Evolutionary conservation across 805 yeast genomes (phyloP), one percentile per base, ranked within the genome.

Genomic region (Millerozyma acaciae): DNA sequence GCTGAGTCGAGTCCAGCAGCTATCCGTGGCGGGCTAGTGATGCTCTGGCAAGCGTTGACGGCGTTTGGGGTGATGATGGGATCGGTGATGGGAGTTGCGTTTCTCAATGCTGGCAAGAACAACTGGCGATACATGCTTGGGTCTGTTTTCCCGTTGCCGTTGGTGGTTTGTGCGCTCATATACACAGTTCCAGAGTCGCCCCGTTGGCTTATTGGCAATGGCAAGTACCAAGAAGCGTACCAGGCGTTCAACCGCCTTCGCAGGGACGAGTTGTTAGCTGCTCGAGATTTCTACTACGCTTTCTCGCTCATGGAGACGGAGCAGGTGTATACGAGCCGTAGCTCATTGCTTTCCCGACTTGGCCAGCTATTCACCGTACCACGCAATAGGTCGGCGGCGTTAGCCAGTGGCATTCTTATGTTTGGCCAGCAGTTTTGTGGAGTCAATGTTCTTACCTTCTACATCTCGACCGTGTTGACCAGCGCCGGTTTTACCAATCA

Each of bases 161-260:
- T 45, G 3, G 25, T 45, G 9, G 37, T 30, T 3, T 26, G 33
- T 28, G 37, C 35, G 3, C 20, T 47, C 15, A 44, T 50, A 3
- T 44, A 42, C 28, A 38, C 43, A 28, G 39, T 45, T 26, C 56
- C 57, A 3, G 57, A 51, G 30, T 49, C 55, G 4, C 57, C 58
- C 3, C 38, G 58, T 30, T 53, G 52, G 53, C 30, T 50, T 10
- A 35, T 52, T 35, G 30, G 41, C 3, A 30, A 41, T 33, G 35
- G 39, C 3, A 41, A 46, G 28, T 38, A 30, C 5, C 44, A 33
- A 3, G 48, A 45, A 12, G 55, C 55, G 2, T 37, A 20, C 13
- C 18, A 32, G 9, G 26, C 42, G 9, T 37, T 45, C 23, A 9
- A 10, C 9, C 36, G 19, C 14, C 32, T 44, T 33, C 28, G 48